These are phyloP conservation scores for Fusarium piperis DNA, from an alignment of 2,329 filamentous ascomycete species.

Conservation along the genomic window DNA sequence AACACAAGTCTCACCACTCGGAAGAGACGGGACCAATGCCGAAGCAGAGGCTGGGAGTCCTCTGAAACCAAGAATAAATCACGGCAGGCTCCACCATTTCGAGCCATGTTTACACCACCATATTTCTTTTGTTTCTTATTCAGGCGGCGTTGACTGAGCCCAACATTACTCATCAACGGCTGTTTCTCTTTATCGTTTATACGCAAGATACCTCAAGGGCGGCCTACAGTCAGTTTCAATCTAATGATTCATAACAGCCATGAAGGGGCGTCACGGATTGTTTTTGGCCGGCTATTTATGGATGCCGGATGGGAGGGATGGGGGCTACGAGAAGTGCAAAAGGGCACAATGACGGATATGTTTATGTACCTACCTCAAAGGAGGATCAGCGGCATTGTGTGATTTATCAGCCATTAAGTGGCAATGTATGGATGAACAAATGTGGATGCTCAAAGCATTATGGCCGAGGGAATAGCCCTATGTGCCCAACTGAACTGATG, in stretches of 20 bases:
- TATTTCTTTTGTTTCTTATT: constrained; percentile 15
- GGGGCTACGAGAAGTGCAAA: constrained; percentile 3
- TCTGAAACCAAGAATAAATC: neutral
- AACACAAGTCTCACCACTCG: constrained; percentile 36
- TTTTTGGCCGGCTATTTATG: constrained; percentile 18
- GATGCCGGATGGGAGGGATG: constrained; percentile 3
- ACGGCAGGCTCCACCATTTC: neutral
- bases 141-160: neutral
- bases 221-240: constrained; percentile 31
- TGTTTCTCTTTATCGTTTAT: constrained; percentile 27
- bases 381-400: constrained; percentile 24
- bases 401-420: constrained; percentile 19
- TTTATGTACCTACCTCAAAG: constrained; percentile 13
- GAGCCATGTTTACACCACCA: constrained; percentile 15
- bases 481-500: constrained; percentile 12
- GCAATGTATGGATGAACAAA: constrained; percentile 23
- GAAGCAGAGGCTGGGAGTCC: constrained; percentile 26
- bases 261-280: constrained; percentile 40
- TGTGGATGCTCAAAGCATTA: constrained; percentile 28
- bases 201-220: constrained; percentile 45
- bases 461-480: constrained; percentile 3
- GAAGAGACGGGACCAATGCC: constrained; percentile 55
- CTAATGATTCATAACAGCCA: constrained; percentile 40
- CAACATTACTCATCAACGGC: neutral
- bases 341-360: constrained; percentile 29